Evolutionary conservation across 495 filamentous ascomycete genomes (phyloP), one percentile per base, ranked within the genome.

Genomic region (Penicillium flavigenum): DNA sequence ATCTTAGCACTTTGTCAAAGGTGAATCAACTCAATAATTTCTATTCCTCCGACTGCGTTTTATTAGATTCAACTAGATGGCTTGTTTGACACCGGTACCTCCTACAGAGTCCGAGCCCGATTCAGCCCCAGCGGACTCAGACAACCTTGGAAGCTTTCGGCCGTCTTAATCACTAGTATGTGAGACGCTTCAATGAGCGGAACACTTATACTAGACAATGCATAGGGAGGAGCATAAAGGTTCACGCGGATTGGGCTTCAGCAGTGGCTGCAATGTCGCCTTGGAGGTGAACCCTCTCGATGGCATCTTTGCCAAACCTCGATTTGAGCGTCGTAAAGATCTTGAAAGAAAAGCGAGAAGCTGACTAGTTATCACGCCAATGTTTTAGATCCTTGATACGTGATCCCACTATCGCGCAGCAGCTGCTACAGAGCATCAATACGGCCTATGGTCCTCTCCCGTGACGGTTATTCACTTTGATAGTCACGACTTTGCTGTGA

Each of bases 71-170:
- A 24, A 56, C 29, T 38, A 79, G 81, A 82, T 19, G 82, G 81
- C 38, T 82, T 83, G 12, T 86, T 86, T 51, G 84, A 86, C 62
- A 86, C 81, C 4, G 87, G 87, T 5, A 89, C 86, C n/a, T 88
- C 86, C 1, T 90, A 91, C 71, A 76, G 90, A 58, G 89, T 90
- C 5, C 90, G 91, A 49, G 90, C 89, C 38, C 82, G 91, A 32
- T 96, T 92, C 62, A 90, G 90, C 3, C 91, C 91, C 12, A 84
- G 80, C 48, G 88, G 87, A 26, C 93, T 93, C 63, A 81, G 90
- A 68, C 83, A 91, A 80, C 1, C 22, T 4, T 26, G 24, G 24
- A 26, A 26, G 24, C 24, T 26, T 75, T 87, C 84, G 76, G 83
- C 63, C 80, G 82, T 58, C 79, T 86, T 60, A 86, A 86, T 70